Base-by-base conservation (phyloP, 225 moss, liverwort and hornwort genomes). In the Marchantia polymorpha region DNA sequence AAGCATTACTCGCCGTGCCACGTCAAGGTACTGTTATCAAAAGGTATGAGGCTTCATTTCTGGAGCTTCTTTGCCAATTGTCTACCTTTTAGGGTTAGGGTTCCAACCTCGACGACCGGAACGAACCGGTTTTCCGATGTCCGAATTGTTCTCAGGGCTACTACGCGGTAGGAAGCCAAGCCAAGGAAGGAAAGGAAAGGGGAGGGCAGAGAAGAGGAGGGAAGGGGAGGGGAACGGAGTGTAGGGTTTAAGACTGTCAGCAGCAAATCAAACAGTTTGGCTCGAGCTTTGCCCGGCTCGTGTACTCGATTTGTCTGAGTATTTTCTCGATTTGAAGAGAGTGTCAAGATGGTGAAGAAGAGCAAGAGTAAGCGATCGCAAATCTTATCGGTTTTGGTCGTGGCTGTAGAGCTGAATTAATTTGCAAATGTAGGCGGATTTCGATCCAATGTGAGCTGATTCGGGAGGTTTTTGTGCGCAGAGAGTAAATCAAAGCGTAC, bases 401-500 rank as follows among this genome's bases (percentile, higher is more conserved):
- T 29, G 13, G 12, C n/a, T 16, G 26, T 14, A 26, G 0, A 11
- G 46, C 7, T 54, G 19, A 11, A 53, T 27, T 20, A 15, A 55
- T 0, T 4, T 54, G 39, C 39, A 39, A 54, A 29, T 67, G 65
- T 47, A 26, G 54, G 9, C 20, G 7, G 55, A 5, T 53, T 31
- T 46, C 16, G 47, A 63, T 4, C 50, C 49, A 1, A 46, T 19
- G 58, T 71, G 53, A 53, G 12, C 12, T 73, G 53, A 73, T 54
- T 53, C 3, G 54, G 53, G 12, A 10, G 22, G 53, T 8, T 15
- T 59, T n/a, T 9, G 8, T 73, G 70, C 86, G 86, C 87, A 96
- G 94, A 96, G 86, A 96, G 96, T 82, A 93, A 89, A 83, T 91
- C 91, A 63, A 96, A 96, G 88, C 92, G 94, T 73, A 90, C 84